Conservation (phyloP, 441 rosid species). For the Monsonia emarginata region DNA sequence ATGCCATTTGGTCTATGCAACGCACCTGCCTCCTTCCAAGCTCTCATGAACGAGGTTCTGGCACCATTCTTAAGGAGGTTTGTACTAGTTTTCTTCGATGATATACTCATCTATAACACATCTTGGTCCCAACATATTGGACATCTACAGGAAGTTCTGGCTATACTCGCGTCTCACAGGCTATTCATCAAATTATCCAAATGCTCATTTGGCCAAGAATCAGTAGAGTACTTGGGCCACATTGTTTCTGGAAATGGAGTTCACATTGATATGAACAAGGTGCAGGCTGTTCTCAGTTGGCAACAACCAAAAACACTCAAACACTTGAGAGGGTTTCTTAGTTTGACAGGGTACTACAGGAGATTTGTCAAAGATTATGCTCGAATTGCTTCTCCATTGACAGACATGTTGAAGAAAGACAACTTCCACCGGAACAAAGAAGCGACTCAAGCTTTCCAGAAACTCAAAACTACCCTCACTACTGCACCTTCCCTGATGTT, state of each 20-base stretch:
- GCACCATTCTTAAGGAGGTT: background rate
- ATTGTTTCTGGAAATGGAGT: background rate
- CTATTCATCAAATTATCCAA: background rate
- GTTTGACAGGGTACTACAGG: no score
- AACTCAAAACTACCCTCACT: background rate
- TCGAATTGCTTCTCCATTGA: background rate
- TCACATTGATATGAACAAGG: background rate
- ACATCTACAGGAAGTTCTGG: background rate
- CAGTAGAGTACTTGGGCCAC: background rate
- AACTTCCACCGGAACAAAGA: background rate
- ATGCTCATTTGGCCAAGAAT: background rate
- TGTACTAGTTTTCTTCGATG: background rate
- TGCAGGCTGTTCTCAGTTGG: background rate
- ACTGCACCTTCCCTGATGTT: background rate
- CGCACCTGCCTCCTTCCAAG: background rate
- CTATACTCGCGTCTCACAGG: background rate
- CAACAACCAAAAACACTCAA: background rate
- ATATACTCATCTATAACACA: background rate
- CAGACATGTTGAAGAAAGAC: background rate
- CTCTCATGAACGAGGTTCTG: background rate
- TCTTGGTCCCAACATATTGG: background rate
- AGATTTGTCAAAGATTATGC: background rate
- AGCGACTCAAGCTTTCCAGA: background rate
- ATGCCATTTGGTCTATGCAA: background rate
- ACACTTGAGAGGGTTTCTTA: background rate